Evolutionary conservation across 768 basidiomycete species (phyloP).

Genomic region (Exidia glandulosa): DNA sequence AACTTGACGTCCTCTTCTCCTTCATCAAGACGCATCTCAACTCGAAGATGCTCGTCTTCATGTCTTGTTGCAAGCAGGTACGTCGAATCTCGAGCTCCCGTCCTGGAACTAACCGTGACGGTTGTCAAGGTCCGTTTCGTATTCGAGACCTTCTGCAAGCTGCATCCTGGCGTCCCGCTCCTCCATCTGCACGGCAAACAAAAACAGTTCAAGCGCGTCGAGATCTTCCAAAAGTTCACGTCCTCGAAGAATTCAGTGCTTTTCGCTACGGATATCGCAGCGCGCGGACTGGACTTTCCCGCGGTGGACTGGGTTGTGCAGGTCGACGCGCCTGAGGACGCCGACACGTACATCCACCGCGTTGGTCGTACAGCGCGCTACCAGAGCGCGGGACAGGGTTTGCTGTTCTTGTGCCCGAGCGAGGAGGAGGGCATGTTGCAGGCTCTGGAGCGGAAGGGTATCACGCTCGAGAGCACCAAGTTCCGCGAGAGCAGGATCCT

Average conservation of each 20-base stretch:
- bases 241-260: constrained; percentile 72
- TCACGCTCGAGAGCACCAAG: constrained; percentile 72
- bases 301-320: constrained; percentile 96
- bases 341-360: constrained; percentile 94
- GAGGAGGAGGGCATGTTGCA: constrained; percentile 87
- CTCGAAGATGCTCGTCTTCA: constrained; percentile 84
- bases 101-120: no score
- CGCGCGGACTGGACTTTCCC: constrained; percentile 93
- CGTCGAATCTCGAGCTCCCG: no score
- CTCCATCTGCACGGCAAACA: constrained; percentile 94
- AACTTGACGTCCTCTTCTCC: constrained; percentile 84
- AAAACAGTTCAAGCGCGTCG: constrained; percentile 80
- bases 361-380: constrained; percentile 94
- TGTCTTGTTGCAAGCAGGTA: constrained; percentile 90
- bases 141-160: constrained; percentile 88
- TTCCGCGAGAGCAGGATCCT: constrained; percentile 80
- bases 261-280: constrained; percentile 93
- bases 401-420: constrained; percentile 76
- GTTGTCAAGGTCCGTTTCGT: constrained; percentile 87
- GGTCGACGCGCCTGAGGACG: constrained; percentile 92
- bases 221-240: constrained; percentile 78
- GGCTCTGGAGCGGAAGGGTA: constrained; percentile 57
- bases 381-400: constrained; percentile 75
- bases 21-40: constrained; percentile 93
- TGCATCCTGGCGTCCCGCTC: constrained; percentile 91